phyloP scores from a whole-genome alignment of 805 yeast species.

The Cyberlindnera mycetangii region DNA sequence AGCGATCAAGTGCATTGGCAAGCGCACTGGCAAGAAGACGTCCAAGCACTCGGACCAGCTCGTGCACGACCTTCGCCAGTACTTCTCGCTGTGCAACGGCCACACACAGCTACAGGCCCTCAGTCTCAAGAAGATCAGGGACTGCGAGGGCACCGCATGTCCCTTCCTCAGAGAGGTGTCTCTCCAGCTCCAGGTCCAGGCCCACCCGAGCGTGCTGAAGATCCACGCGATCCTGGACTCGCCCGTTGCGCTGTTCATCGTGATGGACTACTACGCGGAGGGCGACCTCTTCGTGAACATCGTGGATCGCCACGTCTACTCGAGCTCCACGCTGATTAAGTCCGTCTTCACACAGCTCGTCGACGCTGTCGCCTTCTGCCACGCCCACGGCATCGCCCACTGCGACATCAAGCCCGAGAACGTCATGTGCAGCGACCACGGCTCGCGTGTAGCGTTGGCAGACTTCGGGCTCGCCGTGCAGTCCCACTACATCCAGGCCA shows the following conservation, averaged over 20 bases:
- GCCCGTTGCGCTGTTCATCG: conserved; percentile 55
- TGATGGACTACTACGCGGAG: conserved; percentile 82
- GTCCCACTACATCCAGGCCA: conserved; percentile 53
- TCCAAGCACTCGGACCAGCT: conserved; percentile 14
- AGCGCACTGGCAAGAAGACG: conserved; percentile 29
- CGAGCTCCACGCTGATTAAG: conserved; percentile 45
- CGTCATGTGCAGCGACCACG: conserved; percentile 62
- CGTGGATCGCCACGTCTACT: conserved; percentile 66
- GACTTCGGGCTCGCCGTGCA: conserved; percentile 90
- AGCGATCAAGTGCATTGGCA: conserved; percentile 73
- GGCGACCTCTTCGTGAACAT: conserved; percentile 88
- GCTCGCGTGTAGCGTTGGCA: conserved; percentile 57
- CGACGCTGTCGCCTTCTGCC: conserved; percentile 81
- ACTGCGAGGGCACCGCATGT: conserved; percentile 19
- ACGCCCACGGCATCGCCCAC: conserved; percentile 79
- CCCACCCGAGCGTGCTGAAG: conserved; percentile 74
- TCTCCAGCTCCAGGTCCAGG: conserved; percentile 70
- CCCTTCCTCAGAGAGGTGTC: conserved; percentile 60
- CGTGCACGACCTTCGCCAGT: conserved; percentile 18
- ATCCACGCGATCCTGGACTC: conserved; percentile 71
- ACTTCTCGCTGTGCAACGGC: conserved; percentile 1
- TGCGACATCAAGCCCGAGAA: conserved; percentile 97
- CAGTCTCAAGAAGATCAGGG: conserved; percentile 23
- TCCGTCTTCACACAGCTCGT: conserved; percentile 71
- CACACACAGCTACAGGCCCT: conserved; percentile 13